phyloP scores from a whole-genome alignment of 768 basidiomycete genomes.

The Tylopilus subfusipes region DNA sequence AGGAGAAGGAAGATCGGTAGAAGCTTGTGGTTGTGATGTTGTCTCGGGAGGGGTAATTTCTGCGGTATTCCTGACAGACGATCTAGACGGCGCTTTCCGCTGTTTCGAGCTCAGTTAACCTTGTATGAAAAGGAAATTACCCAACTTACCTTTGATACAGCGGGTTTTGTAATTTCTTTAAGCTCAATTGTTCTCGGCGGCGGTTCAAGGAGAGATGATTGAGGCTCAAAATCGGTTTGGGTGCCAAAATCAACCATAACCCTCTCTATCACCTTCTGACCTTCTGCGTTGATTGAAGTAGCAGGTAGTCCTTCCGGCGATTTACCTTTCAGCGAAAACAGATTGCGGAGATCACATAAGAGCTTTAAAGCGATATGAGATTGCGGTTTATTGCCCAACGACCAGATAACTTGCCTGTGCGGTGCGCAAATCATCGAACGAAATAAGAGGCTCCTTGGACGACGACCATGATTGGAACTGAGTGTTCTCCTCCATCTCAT shows the following conservation, averaged over 20 bases:
- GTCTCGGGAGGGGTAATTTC: constrained; percentile 14
- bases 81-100: constrained; percentile 30
- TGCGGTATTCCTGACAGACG: constrained; percentile 13
- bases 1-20: constrained; percentile 21
- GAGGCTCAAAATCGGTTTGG: constrained; percentile 28
- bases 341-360: constrained; percentile 37
- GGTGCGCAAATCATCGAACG: constrained; percentile 49
- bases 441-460: constrained; percentile 28
- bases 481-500: constrained; percentile 46
- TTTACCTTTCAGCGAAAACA: constrained; percentile 14
- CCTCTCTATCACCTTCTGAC: constrained; percentile 8
- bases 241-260: constrained; percentile 21
- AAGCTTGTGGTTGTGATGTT: constrained; percentile 12
- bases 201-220: background rate
- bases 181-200: constrained; percentile 15
- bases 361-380: constrained; percentile 30
- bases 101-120: constrained; percentile 12
- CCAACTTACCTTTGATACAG: constrained; percentile 19
- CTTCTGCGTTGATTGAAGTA: background rate
- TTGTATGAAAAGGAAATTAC: background rate
- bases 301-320: background rate
- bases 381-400: constrained; percentile 1
- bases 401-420: constrained; percentile 48
- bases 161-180: constrained; percentile 20
- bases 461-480: constrained; percentile 24